Evolutionary conservation across 768 basidiomycete genomes (phyloP), one percentile per base, ranked within the genome.

Genomic region (Pleurotus platypus): DNA sequence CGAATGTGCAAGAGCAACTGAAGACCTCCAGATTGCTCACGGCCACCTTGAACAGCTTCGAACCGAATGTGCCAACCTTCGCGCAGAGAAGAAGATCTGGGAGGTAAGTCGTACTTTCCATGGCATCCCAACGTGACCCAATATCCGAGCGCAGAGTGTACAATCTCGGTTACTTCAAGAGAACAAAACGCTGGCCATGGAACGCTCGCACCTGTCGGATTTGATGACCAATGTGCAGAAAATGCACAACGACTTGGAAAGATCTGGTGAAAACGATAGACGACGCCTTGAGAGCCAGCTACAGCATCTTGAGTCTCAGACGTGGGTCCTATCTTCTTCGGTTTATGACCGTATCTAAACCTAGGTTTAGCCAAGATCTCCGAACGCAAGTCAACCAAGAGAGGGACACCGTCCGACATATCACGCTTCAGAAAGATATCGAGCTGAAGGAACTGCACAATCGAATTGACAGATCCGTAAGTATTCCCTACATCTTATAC

Each of bases 31-130:
- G 18, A 69, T 77, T 5, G 77, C 84, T 2, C 84, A 82, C 59
- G 75, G 80, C 22, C 78, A 80, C 20, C 72, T 87, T 13, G 92
- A 95, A 60, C 86, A 90, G 57, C 74, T 94, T 39, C 84, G 92
- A 8, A 92, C 90, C 62, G 95, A 98, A 63, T 83, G 79, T 61
- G 89, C 91, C 2, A 95, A 92, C 67, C 80, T 97, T 15, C 85
- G 89, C 43, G 94, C 94, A 0, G 96, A 98, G 79, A 95, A 93
- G 76, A 88, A 85, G 65, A 90, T 95, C 37, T 93, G 90, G 89
- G 91, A 92, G 86, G 93, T 91, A 53, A 30, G 80, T 66, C 1
- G 35, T 26, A 35, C n/a, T 38, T 37, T 1, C 26, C 35, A 3
- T 11, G 22, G 18, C 24, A 11, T 18, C 39, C 22, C 58, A 20